phyloP scores from a whole-genome alignment of 1,139 yeast species.

The Lodderomyces pseudojiufengensis region DNA sequence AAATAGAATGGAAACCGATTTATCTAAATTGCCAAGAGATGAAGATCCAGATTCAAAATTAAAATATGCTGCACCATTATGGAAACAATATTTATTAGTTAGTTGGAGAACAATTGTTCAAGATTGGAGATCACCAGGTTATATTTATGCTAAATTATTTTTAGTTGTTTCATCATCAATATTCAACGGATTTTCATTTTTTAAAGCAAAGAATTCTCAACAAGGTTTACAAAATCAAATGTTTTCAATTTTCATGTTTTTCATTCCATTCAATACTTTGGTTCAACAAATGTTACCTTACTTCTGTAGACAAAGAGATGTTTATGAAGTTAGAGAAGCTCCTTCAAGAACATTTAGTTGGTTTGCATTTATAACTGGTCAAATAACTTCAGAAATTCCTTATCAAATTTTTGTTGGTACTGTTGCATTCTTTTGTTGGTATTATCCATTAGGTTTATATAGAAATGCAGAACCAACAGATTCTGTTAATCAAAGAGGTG shows the following conservation, averaged over 20 bases:
- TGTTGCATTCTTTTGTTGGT: constrained; percentile 67
- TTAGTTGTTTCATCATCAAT: constrained; percentile 37
- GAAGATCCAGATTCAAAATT: constrained; percentile 21
- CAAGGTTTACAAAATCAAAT: constrained; percentile 49
- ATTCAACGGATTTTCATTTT: constrained; percentile 45
- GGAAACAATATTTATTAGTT: constrained; percentile 14
- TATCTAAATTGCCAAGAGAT: constrained; percentile 24
- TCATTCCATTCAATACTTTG: constrained; percentile 44
- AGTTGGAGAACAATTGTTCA: constrained; percentile 29
- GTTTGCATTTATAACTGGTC: constrained; percentile 49
- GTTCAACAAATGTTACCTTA: constrained; percentile 48
- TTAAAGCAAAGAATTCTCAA: constrained; percentile 23
- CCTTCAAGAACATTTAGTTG: constrained; percentile 32
- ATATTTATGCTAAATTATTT: constrained; percentile 39
- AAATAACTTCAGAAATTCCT: constrained; percentile 71
- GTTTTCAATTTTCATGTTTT: constrained; percentile 55
- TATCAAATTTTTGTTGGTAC: constrained; percentile 69
- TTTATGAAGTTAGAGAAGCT: constrained; percentile 35
- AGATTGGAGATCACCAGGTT: constrained; percentile 39
- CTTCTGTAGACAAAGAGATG: constrained; percentile 30
- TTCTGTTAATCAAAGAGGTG: constrained; percentile 34
- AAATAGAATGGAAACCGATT: constrained; percentile 28
- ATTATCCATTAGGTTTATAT: constrained; percentile 76
- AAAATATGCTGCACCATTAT: constrained; percentile 25
- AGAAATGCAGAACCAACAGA: constrained; percentile 44